Conservation (phyloP, 352 stramenopile genomes). For the Phytophthora multivora region DNA sequence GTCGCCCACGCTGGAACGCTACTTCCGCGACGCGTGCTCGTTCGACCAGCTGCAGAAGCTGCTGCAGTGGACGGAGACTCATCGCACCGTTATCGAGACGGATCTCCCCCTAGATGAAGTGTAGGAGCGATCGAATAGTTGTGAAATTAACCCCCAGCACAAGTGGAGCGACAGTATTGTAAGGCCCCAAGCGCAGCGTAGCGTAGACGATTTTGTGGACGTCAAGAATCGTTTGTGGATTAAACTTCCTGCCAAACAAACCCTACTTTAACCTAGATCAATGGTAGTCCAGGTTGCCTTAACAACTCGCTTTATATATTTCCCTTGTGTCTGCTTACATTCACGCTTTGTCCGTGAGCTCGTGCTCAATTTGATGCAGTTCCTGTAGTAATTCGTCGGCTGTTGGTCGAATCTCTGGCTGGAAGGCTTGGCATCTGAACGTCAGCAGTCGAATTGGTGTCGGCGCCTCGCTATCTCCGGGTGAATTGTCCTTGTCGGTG, state of each 20-base stretch:
- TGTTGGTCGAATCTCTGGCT: constrained; percentile 47
- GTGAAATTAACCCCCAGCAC: constrained; percentile 30
- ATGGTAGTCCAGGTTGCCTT: constrained; percentile 18
- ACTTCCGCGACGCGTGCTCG: constrained; percentile 70
- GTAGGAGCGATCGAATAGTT: constrained; percentile 25
- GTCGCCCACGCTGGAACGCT: constrained; percentile 67
- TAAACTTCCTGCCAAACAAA: too few relatives aligned
- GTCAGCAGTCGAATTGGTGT: constrained; percentile 41
- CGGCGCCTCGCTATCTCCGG: constrained; percentile 28
- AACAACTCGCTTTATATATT: constrained; percentile 9
- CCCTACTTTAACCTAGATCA: constrained; percentile 15
- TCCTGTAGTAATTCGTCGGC: constrained; percentile 40
- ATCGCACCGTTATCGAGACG: constrained; percentile 61
- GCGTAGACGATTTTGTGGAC: constrained; percentile 22
- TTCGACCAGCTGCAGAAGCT: constrained; percentile 77
- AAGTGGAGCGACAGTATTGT: neutral
- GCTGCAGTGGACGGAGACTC: constrained; percentile 77
- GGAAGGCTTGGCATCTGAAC: constrained; percentile 48
- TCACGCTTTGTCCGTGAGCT: constrained; percentile 27
- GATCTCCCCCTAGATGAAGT: constrained; percentile 40
- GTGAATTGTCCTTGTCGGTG: constrained; percentile 8
- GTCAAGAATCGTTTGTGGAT: too few relatives aligned
- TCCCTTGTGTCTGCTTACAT: neutral
- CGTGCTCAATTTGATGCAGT: constrained; percentile 33
- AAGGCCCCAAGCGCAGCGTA: constrained; percentile 14